A percentile compares a stretch with the other conserved stretches of the same genome.
Conservation (phyloP, 495 filamentous ascomycete species). For the Penicillium steckii region DNA sequence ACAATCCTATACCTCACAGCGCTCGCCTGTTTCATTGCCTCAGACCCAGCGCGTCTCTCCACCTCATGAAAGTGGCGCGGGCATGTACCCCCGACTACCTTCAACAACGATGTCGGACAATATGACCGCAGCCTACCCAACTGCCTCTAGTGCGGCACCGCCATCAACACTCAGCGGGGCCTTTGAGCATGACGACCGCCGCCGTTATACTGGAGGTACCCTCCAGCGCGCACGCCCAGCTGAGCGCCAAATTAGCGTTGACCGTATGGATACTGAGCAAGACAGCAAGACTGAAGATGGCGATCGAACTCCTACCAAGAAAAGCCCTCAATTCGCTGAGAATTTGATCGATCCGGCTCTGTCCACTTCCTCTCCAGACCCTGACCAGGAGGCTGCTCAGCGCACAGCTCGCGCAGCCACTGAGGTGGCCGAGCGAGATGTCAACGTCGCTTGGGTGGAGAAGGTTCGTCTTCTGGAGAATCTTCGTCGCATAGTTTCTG, state of each 20-base stretch:
- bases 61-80: slow-evolving; percentile 59
- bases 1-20: slow-evolving; percentile 79
- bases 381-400: slow-evolving; percentile 42
- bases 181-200: slow-evolving; percentile 78
- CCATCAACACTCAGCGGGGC: slow-evolving; percentile 76
- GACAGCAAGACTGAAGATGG: slow-evolving; percentile 44
- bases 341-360: slow-evolving; percentile 57
- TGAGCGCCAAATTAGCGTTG: slow-evolving; percentile 32
- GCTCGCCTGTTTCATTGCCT: slow-evolving; percentile 73
- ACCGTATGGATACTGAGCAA: slow-evolving; percentile 57
- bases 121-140: slow-evolving; percentile 55
- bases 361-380: slow-evolving; percentile 29
- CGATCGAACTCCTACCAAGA: slow-evolving; percentile 44
- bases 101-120: slow-evolving; percentile 62
- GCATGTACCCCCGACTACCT: slow-evolving; percentile 83
- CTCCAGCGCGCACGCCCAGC: slow-evolving; percentile 69
- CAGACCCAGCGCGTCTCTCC: slow-evolving; percentile 59
- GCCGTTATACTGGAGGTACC: slow-evolving; percentile 83
- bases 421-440: slow-evolving; percentile 48
- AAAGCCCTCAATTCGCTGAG: slow-evolving; percentile 40
- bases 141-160: slow-evolving; percentile 65
- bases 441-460: slow-evolving; percentile 75
- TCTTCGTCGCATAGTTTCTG: slow-evolving; percentile 65
- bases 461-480: slow-evolving; percentile 78
- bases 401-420: slow-evolving; percentile 46